Percentiles rank a stretch among this genome's conserved stretches.
phyloP scores from a whole-genome alignment of 2,329 filamentous ascomycete genomes.

The Apiospora malaysiana region DNA sequence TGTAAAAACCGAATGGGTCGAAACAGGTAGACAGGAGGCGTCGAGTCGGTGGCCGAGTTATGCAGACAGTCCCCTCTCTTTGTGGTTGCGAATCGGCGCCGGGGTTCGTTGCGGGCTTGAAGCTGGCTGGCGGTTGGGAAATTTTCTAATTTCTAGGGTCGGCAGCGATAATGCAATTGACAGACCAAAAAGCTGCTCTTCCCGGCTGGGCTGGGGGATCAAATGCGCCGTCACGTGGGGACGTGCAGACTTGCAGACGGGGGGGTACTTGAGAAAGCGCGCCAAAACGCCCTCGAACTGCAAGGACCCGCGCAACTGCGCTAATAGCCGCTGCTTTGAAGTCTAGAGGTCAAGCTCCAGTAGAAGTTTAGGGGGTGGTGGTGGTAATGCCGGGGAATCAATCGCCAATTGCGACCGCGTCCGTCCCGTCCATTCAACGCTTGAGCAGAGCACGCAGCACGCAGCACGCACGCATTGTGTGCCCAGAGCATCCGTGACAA shows the following conservation, averaged over 20 bases:
- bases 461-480: background rate
- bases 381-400: background rate
- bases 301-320: slow-evolving; percentile 4
- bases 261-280: background rate
- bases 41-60: background rate
- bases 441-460: background rate
- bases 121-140: slow-evolving; percentile 24
- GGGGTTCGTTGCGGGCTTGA: background rate
- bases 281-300: background rate
- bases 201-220: too few species aligned
- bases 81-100: slow-evolving; percentile 9
- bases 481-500: background rate
- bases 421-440: background rate
- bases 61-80: background rate
- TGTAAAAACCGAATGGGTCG: background rate
- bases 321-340: background rate
- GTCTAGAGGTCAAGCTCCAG: too few species aligned
- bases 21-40: background rate
- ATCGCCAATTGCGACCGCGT: slow-evolving; percentile 11
- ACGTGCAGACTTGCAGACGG: slow-evolving; percentile 19
- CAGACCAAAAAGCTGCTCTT: background rate
- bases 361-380: background rate
- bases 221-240: slow-evolving; percentile 24
- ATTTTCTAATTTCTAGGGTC: slow-evolving; percentile 26
- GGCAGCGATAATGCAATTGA: slow-evolving; percentile 10